A percentile compares a stretch with the other conserved stretches of the same genome.
phyloP scores from a whole-genome alignment of 352 stramenopile genomes.

The Saprolegnia parasitica region DNA sequence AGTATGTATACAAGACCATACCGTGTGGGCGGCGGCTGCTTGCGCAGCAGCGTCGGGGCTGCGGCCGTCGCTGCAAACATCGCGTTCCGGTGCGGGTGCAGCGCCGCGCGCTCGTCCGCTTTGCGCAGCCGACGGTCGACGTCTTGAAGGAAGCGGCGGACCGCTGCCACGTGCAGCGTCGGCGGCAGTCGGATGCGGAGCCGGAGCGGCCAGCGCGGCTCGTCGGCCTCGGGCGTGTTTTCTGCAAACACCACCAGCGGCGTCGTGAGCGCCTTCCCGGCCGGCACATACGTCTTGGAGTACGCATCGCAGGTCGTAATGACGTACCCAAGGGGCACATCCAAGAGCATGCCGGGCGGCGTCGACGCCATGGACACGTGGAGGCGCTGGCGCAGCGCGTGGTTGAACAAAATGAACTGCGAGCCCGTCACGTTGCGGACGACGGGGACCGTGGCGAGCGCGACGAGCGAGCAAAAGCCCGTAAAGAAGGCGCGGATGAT shows the following conservation, averaged over 20 bases:
- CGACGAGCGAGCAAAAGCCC: constrained; percentile 20
- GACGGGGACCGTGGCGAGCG: constrained; percentile 14
- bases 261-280: constrained; percentile 12
- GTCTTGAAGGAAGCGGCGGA: constrained; percentile 20
- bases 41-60: neutral
- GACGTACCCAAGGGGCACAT: constrained; percentile 22
- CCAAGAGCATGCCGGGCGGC: constrained; percentile 1
- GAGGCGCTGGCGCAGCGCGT: constrained; percentile 4
- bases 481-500: constrained; percentile 28
- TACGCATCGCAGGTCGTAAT: constrained; percentile 19
- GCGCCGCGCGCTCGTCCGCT: neutral
- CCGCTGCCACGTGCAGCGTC: neutral
- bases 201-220: constrained; percentile 14
- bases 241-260: constrained; percentile 24
- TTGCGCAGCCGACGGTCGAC: constrained; percentile 3
- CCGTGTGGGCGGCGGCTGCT: neutral
- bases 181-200: constrained; percentile 8
- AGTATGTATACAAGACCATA: neutral
- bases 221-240: neutral
- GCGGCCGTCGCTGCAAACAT: neutral
- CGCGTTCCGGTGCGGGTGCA: neutral
- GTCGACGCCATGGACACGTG: constrained; percentile 8
- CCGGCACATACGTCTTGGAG: constrained; percentile 25
- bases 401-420: constrained; percentile 27
- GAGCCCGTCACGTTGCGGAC: constrained; percentile 27